Conservation (phyloP, 805 yeast species). For the Cyberlindnera japonica region DNA sequence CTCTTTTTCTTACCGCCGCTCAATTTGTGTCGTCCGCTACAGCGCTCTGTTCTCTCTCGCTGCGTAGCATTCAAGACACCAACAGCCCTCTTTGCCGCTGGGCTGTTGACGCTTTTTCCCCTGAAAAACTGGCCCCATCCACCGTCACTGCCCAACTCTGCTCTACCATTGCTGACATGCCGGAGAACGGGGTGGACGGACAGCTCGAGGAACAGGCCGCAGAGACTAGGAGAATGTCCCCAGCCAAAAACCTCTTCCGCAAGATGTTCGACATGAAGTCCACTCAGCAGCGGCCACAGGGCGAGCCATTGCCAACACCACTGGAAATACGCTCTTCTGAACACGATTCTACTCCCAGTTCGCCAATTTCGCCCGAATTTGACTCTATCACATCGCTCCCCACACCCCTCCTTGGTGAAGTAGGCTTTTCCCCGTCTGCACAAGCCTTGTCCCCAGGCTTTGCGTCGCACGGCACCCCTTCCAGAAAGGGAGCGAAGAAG, state of each 20-base stretch:
- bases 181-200: conserved; percentile 1
- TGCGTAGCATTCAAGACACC: too few species aligned
- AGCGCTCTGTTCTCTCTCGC: too few species aligned
- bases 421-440: too few species aligned
- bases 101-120: background rate
- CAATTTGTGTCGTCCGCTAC: too few species aligned
- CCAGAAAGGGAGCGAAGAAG: conserved; percentile 6
- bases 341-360: conserved; percentile 2
- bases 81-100: too few species aligned
- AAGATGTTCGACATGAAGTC: conserved; percentile 7
- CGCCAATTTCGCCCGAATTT: conserved; percentile 29
- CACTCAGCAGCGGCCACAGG: background rate
- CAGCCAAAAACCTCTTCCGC: conserved; percentile 10
- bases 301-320: background rate
- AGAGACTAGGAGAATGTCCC: conserved; percentile 2
- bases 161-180: background rate
- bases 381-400: conserved; percentile 42
- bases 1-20: background rate
- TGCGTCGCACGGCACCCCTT: background rate
- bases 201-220: background rate
- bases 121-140: too few species aligned
- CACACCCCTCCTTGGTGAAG: conserved; percentile 36
- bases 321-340: conserved; percentile 2
- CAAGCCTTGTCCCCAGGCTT: conserved; percentile 6
- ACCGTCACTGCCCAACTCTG: background rate